phyloP scores from a whole-genome alignment of 176 grass and related monocot genomes.

The Aegilops tauschii region DNA sequence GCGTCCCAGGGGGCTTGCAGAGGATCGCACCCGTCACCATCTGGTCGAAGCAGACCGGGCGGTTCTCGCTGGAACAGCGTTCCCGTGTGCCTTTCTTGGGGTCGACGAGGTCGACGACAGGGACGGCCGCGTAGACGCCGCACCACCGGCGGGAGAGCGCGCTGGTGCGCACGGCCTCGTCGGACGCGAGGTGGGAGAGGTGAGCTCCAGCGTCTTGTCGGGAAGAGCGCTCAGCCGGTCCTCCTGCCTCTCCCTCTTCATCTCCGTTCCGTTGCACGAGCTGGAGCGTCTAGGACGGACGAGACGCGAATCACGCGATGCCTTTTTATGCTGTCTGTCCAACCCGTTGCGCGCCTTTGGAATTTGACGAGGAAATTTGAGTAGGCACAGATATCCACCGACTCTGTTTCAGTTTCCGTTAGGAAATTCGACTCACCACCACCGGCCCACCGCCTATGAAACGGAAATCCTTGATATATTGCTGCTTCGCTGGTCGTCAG shows the following conservation, averaged over 20 bases:
- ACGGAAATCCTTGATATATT: no score
- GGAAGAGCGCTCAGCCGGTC: slow-evolving; percentile 2
- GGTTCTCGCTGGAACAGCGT: neutral
- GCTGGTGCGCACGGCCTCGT: neutral
- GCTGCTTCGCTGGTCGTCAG: no score
- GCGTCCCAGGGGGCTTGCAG: neutral
- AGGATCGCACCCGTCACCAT: neutral
- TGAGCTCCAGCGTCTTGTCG: neutral
- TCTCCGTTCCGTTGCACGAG: neutral
- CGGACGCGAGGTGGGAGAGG: neutral
- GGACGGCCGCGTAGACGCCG: neutral
- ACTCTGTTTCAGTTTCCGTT: neutral
- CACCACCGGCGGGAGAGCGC: neutral
- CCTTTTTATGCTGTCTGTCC: neutral
- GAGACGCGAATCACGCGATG: neutral
- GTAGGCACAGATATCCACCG: neutral
- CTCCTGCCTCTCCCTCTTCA: neutral
- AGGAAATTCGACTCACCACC: no score
- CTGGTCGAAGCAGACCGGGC: neutral
- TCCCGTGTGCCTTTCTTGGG: no score
- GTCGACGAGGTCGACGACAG: neutral
- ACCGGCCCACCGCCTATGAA: no score
- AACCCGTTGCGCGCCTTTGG: neutral
- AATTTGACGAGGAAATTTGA: neutral
- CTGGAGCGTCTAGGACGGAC: neutral